Percentiles rank a stretch among this genome's conserved stretches.
Conservation (phyloP, 2,329 filamentous ascomycete species). For the Zalaria sp. region DNA sequence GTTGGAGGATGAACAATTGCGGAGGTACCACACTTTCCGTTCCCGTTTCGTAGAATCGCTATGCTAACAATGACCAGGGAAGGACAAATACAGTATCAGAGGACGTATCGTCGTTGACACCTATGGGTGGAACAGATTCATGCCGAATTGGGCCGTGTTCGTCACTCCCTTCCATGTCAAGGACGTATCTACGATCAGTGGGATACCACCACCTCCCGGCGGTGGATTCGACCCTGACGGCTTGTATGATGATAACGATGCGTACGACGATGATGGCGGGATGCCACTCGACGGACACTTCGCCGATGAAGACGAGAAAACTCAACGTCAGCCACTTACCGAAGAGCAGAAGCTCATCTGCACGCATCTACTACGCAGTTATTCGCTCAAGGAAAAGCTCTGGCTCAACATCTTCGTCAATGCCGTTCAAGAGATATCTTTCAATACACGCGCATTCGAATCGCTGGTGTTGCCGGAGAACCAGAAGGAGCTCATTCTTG, state of each 20-base stretch:
- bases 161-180: slow-evolving; percentile 15
- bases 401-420: slow-evolving; percentile 28
- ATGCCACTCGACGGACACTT: slow-evolving; percentile 20
- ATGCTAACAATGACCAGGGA: slow-evolving; percentile 1
- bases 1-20: slow-evolving; percentile 21
- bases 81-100: slow-evolving; percentile 30
- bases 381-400: slow-evolving; percentile 27
- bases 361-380: slow-evolving; percentile 17
- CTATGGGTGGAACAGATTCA: slow-evolving; percentile 34
- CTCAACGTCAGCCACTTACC: slow-evolving; percentile 10
- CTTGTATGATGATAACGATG: slow-evolving; percentile 6
- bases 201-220: too few relatives aligned
- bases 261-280: slow-evolving; percentile 9
- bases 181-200: not conserved
- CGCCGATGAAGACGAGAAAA: slow-evolving; percentile 13
- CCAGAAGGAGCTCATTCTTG: slow-evolving; percentile 34
- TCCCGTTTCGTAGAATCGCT: too few relatives aligned
- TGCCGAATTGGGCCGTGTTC: slow-evolving; percentile 26
- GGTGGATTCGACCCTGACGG: not conserved
- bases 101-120: slow-evolving; percentile 39
- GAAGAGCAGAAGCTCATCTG: slow-evolving; percentile 20
- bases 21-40: slow-evolving; percentile 1
- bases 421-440: slow-evolving; percentile 27
- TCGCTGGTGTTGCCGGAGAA: slow-evolving; percentile 32
- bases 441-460: slow-evolving; percentile 31